Evolutionary conservation across 2,329 filamentous ascomycete species (phyloP).

Genomic region (Paraphaeosphaeria minitans): DNA sequence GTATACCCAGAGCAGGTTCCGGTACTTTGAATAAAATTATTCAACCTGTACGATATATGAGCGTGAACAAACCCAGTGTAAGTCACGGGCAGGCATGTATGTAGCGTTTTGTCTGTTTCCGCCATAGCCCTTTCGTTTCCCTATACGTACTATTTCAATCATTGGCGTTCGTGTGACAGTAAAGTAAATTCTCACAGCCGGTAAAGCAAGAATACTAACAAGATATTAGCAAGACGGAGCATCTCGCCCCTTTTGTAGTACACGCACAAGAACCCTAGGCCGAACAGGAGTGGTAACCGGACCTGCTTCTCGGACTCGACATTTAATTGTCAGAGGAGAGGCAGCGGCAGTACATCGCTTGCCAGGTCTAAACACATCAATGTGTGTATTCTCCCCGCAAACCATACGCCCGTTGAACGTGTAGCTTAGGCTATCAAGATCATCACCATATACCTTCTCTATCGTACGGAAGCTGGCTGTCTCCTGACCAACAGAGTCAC

Average conservation of each 20-base stretch:
- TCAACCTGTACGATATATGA: constrained; percentile 1
- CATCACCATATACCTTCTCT: no score
- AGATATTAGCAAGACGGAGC: neutral
- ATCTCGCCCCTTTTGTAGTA: neutral
- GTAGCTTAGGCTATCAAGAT: no score
- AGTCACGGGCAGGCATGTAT: no score
- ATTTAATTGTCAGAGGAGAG: constrained; percentile 1
- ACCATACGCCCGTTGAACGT: no score
- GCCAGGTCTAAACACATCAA: constrained; percentile 2
- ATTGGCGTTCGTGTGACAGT: neutral
- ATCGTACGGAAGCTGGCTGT: no score
- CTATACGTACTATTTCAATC: neutral
- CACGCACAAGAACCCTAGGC: neutral
- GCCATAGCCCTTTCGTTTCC: no score
- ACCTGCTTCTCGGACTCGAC: neutral
- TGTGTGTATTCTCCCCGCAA: no score
- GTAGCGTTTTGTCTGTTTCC: no score
- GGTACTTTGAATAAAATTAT: constrained; percentile 7
- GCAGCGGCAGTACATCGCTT: neutral
- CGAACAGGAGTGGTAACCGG: constrained; percentile 1
- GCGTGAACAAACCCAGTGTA: no score
- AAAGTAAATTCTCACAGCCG: constrained; percentile 5
- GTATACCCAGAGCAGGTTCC: constrained; percentile 5
- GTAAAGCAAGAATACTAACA: neutral
- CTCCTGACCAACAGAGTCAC: no score